Conservation (phyloP, 208 protist species). For the Crithidia fasciculata region DNA sequence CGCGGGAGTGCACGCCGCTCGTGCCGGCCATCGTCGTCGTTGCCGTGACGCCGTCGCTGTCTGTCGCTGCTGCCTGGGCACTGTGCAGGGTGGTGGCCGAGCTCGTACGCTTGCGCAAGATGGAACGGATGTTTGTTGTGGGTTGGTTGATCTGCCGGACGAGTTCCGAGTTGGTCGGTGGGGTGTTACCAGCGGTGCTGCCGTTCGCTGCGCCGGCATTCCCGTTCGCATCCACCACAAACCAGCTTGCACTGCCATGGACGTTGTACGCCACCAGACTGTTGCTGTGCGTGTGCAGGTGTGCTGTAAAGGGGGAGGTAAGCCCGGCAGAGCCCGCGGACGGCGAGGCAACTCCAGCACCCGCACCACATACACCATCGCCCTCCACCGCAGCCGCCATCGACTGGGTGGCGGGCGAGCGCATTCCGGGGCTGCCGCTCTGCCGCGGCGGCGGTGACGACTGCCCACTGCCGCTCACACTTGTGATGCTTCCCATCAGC, state of each 20-base stretch:
- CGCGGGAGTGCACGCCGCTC: constrained; percentile 4
- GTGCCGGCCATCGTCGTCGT: background rate
- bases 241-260: too few species aligned
- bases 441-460: background rate
- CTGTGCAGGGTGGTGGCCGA: background rate
- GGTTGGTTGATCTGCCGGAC: constrained; percentile 31
- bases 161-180: constrained; percentile 29
- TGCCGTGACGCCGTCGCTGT: background rate
- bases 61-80: background rate
- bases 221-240: too few species aligned
- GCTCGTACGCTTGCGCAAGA: constrained; percentile 22
- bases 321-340: background rate
- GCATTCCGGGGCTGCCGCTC: background rate
- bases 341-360: background rate
- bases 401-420: background rate
- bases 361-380: too few species aligned
- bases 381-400: background rate
- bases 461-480: background rate
- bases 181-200: background rate
- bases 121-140: constrained; percentile 26
- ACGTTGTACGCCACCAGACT: background rate
- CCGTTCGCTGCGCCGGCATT: background rate
- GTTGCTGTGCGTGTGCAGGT: constrained; percentile 1
- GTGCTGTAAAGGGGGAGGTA: constrained; percentile 2
- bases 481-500: background rate